phyloP scores from a whole-genome alignment of 2,329 filamentous ascomycete genomes.

The Daldinia sp. region DNA sequence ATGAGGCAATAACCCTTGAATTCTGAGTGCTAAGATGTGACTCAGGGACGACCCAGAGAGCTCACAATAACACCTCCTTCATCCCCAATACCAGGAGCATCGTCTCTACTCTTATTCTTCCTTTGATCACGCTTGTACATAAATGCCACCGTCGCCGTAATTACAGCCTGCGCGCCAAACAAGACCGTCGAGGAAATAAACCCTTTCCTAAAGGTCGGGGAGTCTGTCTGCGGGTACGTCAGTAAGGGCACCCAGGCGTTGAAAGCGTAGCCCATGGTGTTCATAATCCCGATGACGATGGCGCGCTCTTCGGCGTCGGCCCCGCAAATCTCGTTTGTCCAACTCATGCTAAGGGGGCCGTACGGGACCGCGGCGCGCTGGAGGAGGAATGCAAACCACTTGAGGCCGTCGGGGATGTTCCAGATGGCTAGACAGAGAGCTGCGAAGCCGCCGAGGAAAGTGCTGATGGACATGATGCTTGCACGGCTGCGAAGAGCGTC shows the following conservation, averaged over 20 bases:
- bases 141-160: conserved; percentile 35
- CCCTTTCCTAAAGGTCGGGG: conserved; percentile 44
- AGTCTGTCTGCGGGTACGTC: conserved; percentile 44
- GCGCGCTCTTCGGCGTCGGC: conserved; percentile 53
- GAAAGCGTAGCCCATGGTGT: conserved; percentile 50
- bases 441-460: conserved; percentile 36
- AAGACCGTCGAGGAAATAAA: conserved; percentile 39
- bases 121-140: conserved; percentile 35
- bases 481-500: conserved; percentile 53
- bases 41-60: not conserved
- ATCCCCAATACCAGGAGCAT: conserved; percentile 12
- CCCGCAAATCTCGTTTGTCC: conserved; percentile 51
- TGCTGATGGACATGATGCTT: conserved; percentile 46
- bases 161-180: conserved; percentile 35
- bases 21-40: not conserved
- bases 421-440: conserved; percentile 37
- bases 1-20: no score
- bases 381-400: conserved; percentile 39
- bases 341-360: conserved; percentile 43
- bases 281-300: conserved; percentile 53
- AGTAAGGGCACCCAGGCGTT: conserved; percentile 49
- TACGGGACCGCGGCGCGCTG: conserved; percentile 34
- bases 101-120: not conserved
- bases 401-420: conserved; percentile 37
- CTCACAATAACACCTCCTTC: conserved; percentile 16